Conservation (phyloP, 2,329 filamentous ascomycete species). For the Keithomyces neogunnii region DNA sequence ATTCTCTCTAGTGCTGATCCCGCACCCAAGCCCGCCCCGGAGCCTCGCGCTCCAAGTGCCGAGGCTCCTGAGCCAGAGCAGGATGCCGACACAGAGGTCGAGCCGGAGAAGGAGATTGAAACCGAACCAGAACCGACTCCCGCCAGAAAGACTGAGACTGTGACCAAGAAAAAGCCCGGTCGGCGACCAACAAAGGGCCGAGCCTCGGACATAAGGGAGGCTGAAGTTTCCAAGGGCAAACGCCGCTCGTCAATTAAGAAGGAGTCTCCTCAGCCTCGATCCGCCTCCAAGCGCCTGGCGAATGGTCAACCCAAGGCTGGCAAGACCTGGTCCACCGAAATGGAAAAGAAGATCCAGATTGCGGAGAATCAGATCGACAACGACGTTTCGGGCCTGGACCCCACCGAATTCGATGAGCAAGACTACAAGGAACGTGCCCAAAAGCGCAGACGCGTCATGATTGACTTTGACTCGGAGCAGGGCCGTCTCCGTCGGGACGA, state of each 20-base stretch:
- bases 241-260: conserved; percentile 45
- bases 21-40: conserved; percentile 40
- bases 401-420: conserved; percentile 32
- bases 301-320: conserved; percentile 55
- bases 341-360: conserved; percentile 32
- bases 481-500: conserved; percentile 55
- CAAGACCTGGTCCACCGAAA: conserved; percentile 49
- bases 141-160: conserved; percentile 16
- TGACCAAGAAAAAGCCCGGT: conserved; percentile 21
- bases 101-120: conserved; percentile 26
- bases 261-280: conserved; percentile 37
- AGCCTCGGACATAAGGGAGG: conserved; percentile 41
- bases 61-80: conserved; percentile 15
- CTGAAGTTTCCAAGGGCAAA: conserved; percentile 38
- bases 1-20: conserved; percentile 78
- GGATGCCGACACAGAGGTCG: conserved; percentile 21
- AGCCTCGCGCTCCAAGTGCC: conserved; percentile 32
- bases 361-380: conserved; percentile 34
- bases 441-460: conserved; percentile 63
- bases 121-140: conserved; percentile 22
- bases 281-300: conserved; percentile 48
- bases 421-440: conserved; percentile 47
- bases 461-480: conserved; percentile 52
- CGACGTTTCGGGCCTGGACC: conserved; percentile 36
- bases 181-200: conserved; percentile 38